Conservation (phyloP, 345 rosid species). For the Xanthoceras sorbifolium region DNA sequence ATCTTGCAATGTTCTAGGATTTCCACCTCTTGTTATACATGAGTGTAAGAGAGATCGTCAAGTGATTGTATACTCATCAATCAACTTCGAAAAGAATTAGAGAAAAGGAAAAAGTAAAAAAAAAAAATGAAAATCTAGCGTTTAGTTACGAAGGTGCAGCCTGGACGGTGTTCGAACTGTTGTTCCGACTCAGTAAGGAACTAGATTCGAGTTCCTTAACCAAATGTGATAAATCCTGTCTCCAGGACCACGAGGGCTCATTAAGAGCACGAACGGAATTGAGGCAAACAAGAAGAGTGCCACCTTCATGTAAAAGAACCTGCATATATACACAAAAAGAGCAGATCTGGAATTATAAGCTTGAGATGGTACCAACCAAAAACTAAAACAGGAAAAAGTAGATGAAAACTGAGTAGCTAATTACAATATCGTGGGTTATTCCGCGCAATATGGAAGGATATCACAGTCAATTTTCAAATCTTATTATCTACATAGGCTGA, state of each 20-base stretch:
- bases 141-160: slow-evolving; percentile 37
- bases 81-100: background rate
- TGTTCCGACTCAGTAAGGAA: slow-evolving; percentile 13
- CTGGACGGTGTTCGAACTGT: slow-evolving; percentile 30
- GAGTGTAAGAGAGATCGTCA: background rate
- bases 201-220: slow-evolving; percentile 40
- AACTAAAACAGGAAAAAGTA: background rate
- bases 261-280: slow-evolving; percentile 80
- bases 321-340: slow-evolving; percentile 29
- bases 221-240: slow-evolving; percentile 52
- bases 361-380: background rate
- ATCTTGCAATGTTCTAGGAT: background rate
- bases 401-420: background rate
- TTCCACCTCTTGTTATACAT: background rate
- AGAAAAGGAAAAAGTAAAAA: background rate
- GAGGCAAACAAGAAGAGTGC: slow-evolving; percentile 88
- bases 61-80: background rate
- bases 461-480: background rate
- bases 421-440: background rate
- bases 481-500: background rate
- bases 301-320: slow-evolving; percentile 96
- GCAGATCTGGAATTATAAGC: background rate
- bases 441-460: background rate
- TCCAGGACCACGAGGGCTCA: slow-evolving; percentile 88
- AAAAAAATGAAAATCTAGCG: background rate